Evolutionary conservation across 768 basidiomycete species (phyloP).

Genomic region (Lepiota subincarnata): DNA sequence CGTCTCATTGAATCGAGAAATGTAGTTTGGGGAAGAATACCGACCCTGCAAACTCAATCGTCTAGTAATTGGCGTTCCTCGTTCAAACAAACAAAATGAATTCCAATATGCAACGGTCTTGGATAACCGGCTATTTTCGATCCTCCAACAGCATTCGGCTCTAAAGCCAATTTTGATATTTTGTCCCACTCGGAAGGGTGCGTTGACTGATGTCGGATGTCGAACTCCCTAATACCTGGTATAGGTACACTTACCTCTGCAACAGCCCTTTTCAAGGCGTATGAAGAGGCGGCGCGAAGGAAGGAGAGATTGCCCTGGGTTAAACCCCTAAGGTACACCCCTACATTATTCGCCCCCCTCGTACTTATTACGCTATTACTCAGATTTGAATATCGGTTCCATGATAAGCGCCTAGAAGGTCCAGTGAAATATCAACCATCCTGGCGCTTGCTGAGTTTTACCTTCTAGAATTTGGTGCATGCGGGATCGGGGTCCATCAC

Average conservation of each 20-base stretch:
- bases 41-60: conserved; percentile 79
- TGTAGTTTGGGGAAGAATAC: conserved; percentile 89
- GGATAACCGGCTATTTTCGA: conserved; percentile 65
- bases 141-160: conserved; percentile 68
- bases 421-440: conserved; percentile 15
- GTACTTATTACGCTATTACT: neutral
- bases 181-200: conserved; percentile 84
- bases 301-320: conserved; percentile 65
- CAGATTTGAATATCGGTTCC: conserved; percentile 55
- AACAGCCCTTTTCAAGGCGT: conserved; percentile 72
- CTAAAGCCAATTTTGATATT: conserved; percentile 89
- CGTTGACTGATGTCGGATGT: neutral
- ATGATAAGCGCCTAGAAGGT: conserved; percentile 68
- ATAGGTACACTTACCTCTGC: conserved; percentile 65
- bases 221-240: neutral
- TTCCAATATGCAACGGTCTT: conserved; percentile 71
- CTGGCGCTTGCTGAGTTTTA: neutral
- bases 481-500: conserved; percentile 89
- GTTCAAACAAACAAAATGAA: conserved; percentile 65
- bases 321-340: conserved; percentile 46
- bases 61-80: conserved; percentile 67
- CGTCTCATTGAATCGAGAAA: neutral
- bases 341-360: neutral
- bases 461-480: conserved; percentile 51
- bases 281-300: conserved; percentile 47